phyloP scores from a whole-genome alignment of 306 rosid species.

The Neltuma alba region DNA sequence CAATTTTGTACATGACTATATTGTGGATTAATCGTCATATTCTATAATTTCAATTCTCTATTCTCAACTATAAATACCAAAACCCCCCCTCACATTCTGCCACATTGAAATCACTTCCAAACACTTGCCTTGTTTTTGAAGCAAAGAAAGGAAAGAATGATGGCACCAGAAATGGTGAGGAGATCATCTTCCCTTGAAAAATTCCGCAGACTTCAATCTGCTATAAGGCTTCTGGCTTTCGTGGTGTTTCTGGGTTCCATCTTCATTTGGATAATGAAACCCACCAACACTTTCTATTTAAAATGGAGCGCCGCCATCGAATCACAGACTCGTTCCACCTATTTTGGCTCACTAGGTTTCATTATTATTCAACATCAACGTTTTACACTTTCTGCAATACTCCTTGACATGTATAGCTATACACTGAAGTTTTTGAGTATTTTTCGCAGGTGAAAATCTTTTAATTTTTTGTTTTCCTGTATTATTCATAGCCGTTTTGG shows the following conservation, averaged over 20 bases:
- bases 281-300: constrained; percentile 65
- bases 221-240: constrained; percentile 43
- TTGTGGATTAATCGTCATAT: background rate
- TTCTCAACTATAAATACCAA: no score
- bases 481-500: constrained; percentile 59
- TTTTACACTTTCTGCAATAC: background rate
- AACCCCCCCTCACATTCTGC: no score
- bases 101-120: no score
- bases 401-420: no score
- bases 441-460: constrained; percentile 45
- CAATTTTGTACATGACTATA: background rate
- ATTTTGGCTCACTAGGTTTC: constrained; percentile 62
- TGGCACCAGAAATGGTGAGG: background rate
- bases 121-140: no score
- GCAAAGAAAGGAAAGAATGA: no score
- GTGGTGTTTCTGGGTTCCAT: constrained; percentile 49
- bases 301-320: constrained; percentile 41
- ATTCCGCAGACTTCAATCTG: constrained; percentile 14
- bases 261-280: constrained; percentile 59
- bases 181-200: background rate
- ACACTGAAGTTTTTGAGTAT: background rate
- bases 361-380: no score
- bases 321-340: constrained; percentile 36
- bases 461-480: constrained; percentile 60
- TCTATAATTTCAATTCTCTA: background rate